Evolutionary conservation across 2,329 filamentous ascomycete species (phyloP).

Genomic region (Hypoxylon sp.): DNA sequence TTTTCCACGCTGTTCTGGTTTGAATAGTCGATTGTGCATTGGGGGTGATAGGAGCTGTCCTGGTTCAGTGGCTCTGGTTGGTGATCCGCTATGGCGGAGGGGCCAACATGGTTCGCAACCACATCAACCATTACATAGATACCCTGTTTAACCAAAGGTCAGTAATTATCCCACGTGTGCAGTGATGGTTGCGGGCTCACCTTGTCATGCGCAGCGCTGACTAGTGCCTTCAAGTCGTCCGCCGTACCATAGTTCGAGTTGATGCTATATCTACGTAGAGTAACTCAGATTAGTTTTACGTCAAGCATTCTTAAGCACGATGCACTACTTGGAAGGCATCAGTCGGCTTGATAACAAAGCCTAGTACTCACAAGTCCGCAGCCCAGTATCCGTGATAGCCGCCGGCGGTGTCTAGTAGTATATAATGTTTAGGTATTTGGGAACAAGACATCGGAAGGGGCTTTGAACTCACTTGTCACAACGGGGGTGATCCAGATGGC

Average conservation of each 20-base stretch:
- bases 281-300: conserved; percentile 2
- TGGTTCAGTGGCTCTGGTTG: conserved; percentile 65
- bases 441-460: not conserved
- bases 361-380: conserved; percentile 56
- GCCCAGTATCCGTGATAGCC: conserved; percentile 72
- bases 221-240: conserved; percentile 71
- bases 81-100: conserved; percentile 64
- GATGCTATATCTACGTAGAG: conserved; percentile 57
- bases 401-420: conserved; percentile 54
- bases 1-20: conserved; percentile 63
- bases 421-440: not conserved
- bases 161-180: not conserved
- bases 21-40: conserved; percentile 71
- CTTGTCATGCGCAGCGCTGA: conserved; percentile 71
- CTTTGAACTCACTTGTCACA: conserved; percentile 59
- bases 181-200: conserved; percentile 50
- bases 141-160: conserved; percentile 26
- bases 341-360: not conserved
- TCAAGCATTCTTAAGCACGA: not conserved
- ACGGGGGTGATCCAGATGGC: conserved; percentile 73
- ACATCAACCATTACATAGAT: conserved; percentile 65
- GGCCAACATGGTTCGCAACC: conserved; percentile 69
- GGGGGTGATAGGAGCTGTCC: conserved; percentile 71
- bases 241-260: conserved; percentile 73
- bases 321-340: not conserved